Evolutionary conservation across 2,329 filamentous ascomycete species (phyloP), one percentile per base, ranked within the genome.

Genomic region (Neonectria punicea): DNA sequence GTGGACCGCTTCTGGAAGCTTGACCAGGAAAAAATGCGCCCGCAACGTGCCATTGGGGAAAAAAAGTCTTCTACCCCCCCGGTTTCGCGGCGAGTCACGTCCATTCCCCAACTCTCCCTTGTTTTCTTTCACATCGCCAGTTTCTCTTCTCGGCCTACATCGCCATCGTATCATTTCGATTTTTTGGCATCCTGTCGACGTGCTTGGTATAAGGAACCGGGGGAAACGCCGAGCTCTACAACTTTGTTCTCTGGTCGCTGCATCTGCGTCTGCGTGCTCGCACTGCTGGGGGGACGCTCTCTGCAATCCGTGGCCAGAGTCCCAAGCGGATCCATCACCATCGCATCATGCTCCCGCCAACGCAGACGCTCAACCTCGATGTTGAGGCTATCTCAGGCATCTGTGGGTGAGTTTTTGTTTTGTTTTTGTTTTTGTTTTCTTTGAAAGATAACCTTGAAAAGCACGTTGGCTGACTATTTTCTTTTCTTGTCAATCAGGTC

Each of bases 301-400:
- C 64, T 69, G 56, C 60, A 64, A 65, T 55, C 63, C 59, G 49
- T 70, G 44, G 56, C 61, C 61, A 67, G 70, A 66, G 56, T 67
- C 63, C 58, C 18, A 22, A 44, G 32, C 22, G 51, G 58, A 54
- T 61, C 58, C 62, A 55, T 53, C 58, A 20, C 32, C 63, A 59
- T 70, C 68, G 70, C 61, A 61, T 68, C 72, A 88, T 88, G 85
- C 85, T 83, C 55, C 86, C 86, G 54, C 85, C 86, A 4, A 86
- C 86, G 20, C 81, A 75, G 41, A 83, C 82, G n/a, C 78, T 89
- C 67, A 91, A 92, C 79, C 85, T 98, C 71, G 92, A 97, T 78
- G 90, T 97, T 65, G 93, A 96, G 77, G 94, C 94, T 66, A 90
- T 98, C 74, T 97, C 93, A 73, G 95, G 95, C 59, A 98, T 98